A percentile compares a stretch with the other conserved stretches of the same genome.
These are phyloP conservation scores for Penicillium crystallinum DNA, from an alignment of 495 filamentous ascomycete genomes.

Conservation along the genomic window DNA sequence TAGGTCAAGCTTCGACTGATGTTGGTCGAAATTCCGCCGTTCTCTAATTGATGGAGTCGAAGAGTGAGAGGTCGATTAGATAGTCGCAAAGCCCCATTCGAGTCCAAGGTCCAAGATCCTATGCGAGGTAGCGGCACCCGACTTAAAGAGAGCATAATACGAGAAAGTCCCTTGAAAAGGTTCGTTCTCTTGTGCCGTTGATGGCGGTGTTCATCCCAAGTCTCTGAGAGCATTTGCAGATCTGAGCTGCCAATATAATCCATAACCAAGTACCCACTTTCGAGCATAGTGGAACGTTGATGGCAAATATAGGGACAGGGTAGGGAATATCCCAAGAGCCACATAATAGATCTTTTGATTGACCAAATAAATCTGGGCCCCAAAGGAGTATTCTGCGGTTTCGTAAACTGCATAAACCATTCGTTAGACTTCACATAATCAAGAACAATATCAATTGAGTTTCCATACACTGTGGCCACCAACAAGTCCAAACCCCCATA, in stretches of 20 bases:
- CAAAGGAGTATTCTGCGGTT: too few relatives aligned
- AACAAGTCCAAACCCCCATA: background rate
- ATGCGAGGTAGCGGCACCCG: constrained; percentile 17
- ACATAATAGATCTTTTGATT: too few relatives aligned
- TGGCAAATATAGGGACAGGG: background rate
- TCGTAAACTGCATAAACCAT: too few relatives aligned
- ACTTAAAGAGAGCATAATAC: constrained; percentile 20
- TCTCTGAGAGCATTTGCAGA: background rate
- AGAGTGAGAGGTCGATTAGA: constrained; percentile 23
- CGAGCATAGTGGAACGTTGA: background rate
- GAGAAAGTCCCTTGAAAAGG: constrained; percentile 8
- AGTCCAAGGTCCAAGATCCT: constrained; percentile 15
- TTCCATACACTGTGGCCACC: background rate
- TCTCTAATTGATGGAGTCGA: constrained; percentile 9
- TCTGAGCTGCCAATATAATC: background rate
- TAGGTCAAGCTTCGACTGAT: background rate
- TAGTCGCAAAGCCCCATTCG: constrained; percentile 15
- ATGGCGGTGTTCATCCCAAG: background rate
- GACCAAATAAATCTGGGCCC: too few relatives aligned
- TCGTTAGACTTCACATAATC: too few relatives aligned
- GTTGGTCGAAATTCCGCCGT: background rate
- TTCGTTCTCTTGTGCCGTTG: background rate
- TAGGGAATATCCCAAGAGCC: background rate
- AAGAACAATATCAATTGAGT: too few relatives aligned
- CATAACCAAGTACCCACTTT: background rate